Percentiles rank a stretch among this genome's conserved stretches.
Evolutionary conservation across 2,329 filamentous ascomycete species (phyloP).

Genomic region (Fusarium keratoplasticum): DNA sequence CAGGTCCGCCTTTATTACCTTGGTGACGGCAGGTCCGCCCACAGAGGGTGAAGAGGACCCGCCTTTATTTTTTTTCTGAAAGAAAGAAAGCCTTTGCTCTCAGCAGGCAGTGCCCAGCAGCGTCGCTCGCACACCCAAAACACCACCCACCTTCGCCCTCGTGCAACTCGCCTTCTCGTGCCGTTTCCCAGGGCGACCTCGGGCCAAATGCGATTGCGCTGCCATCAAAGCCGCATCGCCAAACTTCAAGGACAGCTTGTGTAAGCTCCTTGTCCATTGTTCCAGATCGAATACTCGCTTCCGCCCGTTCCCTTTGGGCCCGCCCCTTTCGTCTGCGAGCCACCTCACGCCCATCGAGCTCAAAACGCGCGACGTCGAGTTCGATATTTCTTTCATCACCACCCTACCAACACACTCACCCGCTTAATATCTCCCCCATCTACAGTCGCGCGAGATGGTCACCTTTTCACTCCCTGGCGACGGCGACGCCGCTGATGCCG

Average conservation of each 20-base stretch:
- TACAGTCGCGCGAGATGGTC: constrained; percentile 47
- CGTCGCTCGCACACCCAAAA: constrained; percentile 42
- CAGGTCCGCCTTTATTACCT: background rate
- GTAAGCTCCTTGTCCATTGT: constrained; percentile 28
- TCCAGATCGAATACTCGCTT: constrained; percentile 23
- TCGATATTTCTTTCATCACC: constrained; percentile 24
- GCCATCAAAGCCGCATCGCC: constrained; percentile 43
- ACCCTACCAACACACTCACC: constrained; percentile 10
- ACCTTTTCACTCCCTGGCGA: constrained; percentile 55
- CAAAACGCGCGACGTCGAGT: constrained; percentile 27
- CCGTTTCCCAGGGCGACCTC: constrained; percentile 46
- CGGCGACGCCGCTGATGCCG: constrained; percentile 45
- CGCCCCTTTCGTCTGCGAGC: constrained; percentile 14
- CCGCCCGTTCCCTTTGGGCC: constrained; percentile 14
- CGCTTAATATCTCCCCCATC: constrained; percentile 7
- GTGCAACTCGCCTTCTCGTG: constrained; percentile 44
- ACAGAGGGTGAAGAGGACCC: constrained; percentile 10
- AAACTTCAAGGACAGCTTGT: constrained; percentile 32
- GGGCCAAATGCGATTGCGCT: constrained; percentile 45
- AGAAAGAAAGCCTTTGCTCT: constrained; percentile 33
- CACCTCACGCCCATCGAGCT: constrained; percentile 10
- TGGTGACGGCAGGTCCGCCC: background rate
- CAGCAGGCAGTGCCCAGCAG: constrained; percentile 27
- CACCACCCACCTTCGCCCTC: constrained; percentile 27
- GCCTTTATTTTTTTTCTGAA: constrained; percentile 35